Percentiles rank a stretch among this genome's conserved stretches.
Evolutionary conservation across 176 grass and related monocot genomes (phyloP).

Genomic region (Puya raimondii): DNA sequence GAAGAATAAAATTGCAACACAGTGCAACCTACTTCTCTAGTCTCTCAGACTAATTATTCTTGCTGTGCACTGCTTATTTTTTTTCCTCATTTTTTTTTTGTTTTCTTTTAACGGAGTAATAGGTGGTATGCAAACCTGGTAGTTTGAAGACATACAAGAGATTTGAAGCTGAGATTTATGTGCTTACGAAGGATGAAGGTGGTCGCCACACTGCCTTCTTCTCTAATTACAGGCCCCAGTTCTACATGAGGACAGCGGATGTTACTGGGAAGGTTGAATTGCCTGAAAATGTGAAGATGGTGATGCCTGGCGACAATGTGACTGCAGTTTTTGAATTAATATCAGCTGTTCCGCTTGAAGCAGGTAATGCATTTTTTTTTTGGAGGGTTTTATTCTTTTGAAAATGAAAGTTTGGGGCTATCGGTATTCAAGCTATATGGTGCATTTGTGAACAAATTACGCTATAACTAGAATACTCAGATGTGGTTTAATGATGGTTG

Average conservation of each 20-base stretch:
- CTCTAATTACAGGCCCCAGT: conserved; percentile 87
- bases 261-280: conserved; percentile 77
- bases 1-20: too few relatives aligned
- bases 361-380: conserved; percentile 34
- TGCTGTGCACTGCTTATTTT: neutral
- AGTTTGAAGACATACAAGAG: conserved; percentile 67
- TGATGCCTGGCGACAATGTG: conserved; percentile 95
- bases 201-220: conserved; percentile 81
- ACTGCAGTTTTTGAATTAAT: conserved; percentile 78
- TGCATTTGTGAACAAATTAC: neutral
- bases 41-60: neutral
- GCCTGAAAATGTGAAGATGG: conserved; percentile 53
- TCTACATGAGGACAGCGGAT: conserved; percentile 95
- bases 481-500: too few relatives aligned
- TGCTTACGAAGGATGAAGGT: conserved; percentile 90
- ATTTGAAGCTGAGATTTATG: conserved; percentile 92
- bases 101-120: conserved; percentile 15
- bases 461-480: neutral
- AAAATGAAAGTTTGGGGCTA: neutral
- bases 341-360: conserved; percentile 71
- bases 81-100: neutral
- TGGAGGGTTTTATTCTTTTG: neutral
- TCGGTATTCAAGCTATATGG: neutral
- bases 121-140: conserved; percentile 88
- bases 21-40: too few relatives aligned